Conservation (phyloP, 306 rosid genomes). For the Myrica gale region DNA sequence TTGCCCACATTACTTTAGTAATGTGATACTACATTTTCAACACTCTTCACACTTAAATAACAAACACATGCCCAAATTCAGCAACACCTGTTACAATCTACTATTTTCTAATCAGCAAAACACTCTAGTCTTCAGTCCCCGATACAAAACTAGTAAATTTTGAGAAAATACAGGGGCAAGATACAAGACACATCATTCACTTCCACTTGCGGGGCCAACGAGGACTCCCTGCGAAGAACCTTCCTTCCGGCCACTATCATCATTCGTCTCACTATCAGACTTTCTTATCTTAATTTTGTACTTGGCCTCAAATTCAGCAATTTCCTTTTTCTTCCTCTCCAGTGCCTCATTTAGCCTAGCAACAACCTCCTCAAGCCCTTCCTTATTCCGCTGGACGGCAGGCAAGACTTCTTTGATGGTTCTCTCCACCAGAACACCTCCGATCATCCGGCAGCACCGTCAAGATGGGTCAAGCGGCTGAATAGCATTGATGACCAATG, state of each 20-base stretch:
- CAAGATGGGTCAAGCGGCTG: constrained; percentile 87
- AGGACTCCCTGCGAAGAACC: constrained; percentile 94
- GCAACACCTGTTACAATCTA: constrained; percentile 20
- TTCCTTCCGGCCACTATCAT: constrained; percentile 72
- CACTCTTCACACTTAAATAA: background rate
- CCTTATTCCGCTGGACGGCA: constrained; percentile 88
- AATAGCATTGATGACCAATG: constrained; percentile 76
- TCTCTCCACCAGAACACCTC: constrained; percentile 98
- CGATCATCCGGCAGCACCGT: constrained; percentile 93
- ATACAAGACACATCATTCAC: constrained; percentile 38
- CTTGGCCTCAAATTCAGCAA: constrained; percentile 77
- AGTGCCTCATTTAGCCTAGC: constrained; percentile 73
- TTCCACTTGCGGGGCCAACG: constrained; percentile 82
- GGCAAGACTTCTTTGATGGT: constrained; percentile 92
- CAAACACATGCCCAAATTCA: background rate
- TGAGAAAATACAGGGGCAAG: background rate
- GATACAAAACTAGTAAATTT: constrained; percentile 3
- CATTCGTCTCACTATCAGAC: constrained; percentile 60
- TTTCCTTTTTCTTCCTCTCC: constrained; percentile 93
- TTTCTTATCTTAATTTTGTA: constrained; percentile 85
- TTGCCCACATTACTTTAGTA: no score
- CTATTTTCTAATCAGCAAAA: constrained; percentile 16
- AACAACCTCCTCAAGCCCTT: constrained; percentile 87
- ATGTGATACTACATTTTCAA: no score
- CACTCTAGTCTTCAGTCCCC: constrained; percentile 13